Evolutionary conservation across 768 basidiomycete species (phyloP), one percentile per base, ranked within the genome.

Genomic region (Trametes punicea): DNA sequence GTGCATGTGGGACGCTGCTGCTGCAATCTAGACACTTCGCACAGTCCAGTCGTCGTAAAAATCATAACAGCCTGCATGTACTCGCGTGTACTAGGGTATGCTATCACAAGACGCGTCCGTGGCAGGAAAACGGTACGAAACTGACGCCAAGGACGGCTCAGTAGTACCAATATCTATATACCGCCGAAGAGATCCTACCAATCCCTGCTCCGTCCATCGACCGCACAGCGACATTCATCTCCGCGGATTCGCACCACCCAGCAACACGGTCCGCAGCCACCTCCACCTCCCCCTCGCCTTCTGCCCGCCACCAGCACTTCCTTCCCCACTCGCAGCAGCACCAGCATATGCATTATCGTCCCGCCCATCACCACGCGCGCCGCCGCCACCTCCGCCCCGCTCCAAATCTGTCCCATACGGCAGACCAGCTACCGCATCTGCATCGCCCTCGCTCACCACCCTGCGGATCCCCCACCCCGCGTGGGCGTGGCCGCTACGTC

Each of bases 211-310:
- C 46, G 46, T 48, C 52, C 26, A 38, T 20, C 4, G 23, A n/a
- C 46, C 42, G 52, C 48, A 18, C 21, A n/a, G n/a, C n/a, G n/a
- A 16, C 27, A 16, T 11, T 55, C 34, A 46, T 42, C 36, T 46
- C 38, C 50, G 44, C 45, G 51, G 16, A 40, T 51, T 38, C 48
- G 21, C 29, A n/a, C 49, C 27, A 15, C 46, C 46, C 55, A 46
- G 25, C 41, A 66, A 55, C 30, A 65, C 58, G 23, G 40, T 45
- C 60, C 65, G 45, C 46, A 70, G 18, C 71, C 69, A 69, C 63
- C 55, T 61, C 71, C 71, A 72, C 42, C 65, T 57, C 46, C 49
- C 60, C 47, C 54, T 59, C 41, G 60, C 60, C 30, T 45, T 55
- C 47, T 42, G 31, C 27, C 34, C 49, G 4, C 15, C 0, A 16